phyloP scores from a whole-genome alignment of 2,329 filamentous ascomycete species.

The Colletotrichum euphorbiae region DNA sequence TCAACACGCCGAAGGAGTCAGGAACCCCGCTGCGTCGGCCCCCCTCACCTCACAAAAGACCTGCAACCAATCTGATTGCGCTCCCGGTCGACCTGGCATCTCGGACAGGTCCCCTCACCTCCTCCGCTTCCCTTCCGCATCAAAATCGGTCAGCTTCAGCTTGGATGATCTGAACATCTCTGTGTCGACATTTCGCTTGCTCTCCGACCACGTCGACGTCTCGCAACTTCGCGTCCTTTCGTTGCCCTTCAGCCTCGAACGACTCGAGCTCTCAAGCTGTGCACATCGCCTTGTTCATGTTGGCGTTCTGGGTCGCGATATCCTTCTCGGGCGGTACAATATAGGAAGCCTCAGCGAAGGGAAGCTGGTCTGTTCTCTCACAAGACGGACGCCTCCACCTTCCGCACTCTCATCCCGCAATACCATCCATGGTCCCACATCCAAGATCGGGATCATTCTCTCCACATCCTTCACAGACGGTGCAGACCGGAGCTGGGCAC shows the following conservation, averaged over 20 bases:
- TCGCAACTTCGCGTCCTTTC: neutral
- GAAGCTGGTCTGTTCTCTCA: conserved; percentile 32
- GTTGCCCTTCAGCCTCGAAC: neutral
- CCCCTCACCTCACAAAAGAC: conserved; percentile 7
- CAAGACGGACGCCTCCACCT: conserved; percentile 35
- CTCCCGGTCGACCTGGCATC: conserved; percentile 32
- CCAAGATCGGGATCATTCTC: conserved; percentile 74
- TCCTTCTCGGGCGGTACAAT: conserved; percentile 21
- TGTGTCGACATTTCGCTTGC: neutral
- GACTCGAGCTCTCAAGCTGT: neutral
- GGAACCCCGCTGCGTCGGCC: conserved; percentile 1
- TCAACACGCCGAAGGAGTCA: neutral
- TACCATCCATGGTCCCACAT: conserved; percentile 65
- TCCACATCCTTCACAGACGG: conserved; percentile 68
- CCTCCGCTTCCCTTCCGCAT: conserved; percentile 11
- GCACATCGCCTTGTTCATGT: conserved; percentile 21
- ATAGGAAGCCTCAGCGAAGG: conserved; percentile 28
- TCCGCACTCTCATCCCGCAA: conserved; percentile 18
- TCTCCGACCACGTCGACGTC: neutral
- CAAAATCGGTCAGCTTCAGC: neutral
- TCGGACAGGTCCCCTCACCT: conserved; percentile 35
- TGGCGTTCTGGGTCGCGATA: conserved; percentile 8
- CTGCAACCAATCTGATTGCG: conserved; percentile 22
- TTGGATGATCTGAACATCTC: neutral
- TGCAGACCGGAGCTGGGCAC: conserved; percentile 67